Conservation (phyloP, 768 basidiomycete genomes). For the Suillus decipiens region DNA sequence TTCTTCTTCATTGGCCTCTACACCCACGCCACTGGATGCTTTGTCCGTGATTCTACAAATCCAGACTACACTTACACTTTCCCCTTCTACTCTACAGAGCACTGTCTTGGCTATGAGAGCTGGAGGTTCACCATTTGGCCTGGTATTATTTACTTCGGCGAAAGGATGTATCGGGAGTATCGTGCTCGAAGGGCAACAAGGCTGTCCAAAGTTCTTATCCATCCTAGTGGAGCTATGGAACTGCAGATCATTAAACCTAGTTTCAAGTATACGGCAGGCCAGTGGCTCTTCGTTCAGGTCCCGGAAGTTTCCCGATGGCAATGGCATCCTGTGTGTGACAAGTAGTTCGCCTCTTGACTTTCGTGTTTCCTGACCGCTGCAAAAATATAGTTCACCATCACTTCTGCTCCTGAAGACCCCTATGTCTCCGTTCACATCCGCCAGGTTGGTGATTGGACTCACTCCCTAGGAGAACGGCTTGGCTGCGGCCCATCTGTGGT, state of each 20-base stretch:
- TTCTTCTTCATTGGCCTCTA: constrained; percentile 93
- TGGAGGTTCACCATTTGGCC: constrained; percentile 95
- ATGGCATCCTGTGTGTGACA: constrained; percentile 89
- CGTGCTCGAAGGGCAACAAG: constrained; percentile 77
- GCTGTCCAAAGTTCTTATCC: constrained; percentile 84
- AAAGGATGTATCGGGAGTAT: constrained; percentile 82
- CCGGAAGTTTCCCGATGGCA: constrained; percentile 83
- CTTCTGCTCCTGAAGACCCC: constrained; percentile 92
- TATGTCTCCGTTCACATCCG: constrained; percentile 92
- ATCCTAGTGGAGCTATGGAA: constrained; percentile 93
- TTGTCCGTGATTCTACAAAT: constrained; percentile 81
- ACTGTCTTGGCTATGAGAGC: constrained; percentile 89
- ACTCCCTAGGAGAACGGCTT: constrained; percentile 80
- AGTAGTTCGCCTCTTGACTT: background rate
- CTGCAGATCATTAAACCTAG: constrained; percentile 89
- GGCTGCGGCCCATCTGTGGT: constrained; percentile 80
- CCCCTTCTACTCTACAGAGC: constrained; percentile 86
- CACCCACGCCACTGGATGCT: constrained; percentile 91
- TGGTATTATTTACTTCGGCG: constrained; percentile 85
- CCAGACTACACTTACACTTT: constrained; percentile 72
- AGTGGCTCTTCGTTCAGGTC: constrained; percentile 90
- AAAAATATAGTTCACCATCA: constrained; percentile 78
- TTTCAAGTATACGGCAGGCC: constrained; percentile 89
- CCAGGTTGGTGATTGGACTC: constrained; percentile 90
- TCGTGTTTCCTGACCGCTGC: background rate